Percentiles rank a stretch among this genome's conserved stretches.
Conservation (phyloP, 1,284 basidiomycete species). For the Heterobasidion irregulare region DNA sequence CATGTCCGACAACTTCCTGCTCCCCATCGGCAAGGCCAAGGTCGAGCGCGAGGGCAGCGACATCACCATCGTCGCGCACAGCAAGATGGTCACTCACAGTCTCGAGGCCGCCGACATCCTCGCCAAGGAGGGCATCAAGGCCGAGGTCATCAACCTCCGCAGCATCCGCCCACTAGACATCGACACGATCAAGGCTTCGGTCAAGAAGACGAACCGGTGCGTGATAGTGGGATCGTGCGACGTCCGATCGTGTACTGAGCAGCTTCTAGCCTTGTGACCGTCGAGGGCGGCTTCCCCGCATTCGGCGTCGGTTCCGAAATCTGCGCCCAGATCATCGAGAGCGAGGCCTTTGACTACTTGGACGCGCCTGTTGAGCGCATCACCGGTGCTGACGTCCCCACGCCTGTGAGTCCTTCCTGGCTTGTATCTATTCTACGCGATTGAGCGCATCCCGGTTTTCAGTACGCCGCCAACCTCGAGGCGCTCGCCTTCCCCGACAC, state of each 20-base stretch:
- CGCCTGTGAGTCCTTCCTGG: slow-evolving; percentile 61
- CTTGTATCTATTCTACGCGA: background rate
- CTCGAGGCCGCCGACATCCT: slow-evolving; percentile 90
- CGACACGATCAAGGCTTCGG: slow-evolving; percentile 89
- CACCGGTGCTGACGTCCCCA: slow-evolving; percentile 95
- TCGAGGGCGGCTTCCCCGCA: slow-evolving; percentile 97
- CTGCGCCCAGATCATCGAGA: slow-evolving; percentile 93
- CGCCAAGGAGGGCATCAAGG: slow-evolving; percentile 94
- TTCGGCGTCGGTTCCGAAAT: slow-evolving; percentile 99
- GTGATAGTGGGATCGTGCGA: slow-evolving; percentile 5
- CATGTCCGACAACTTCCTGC: slow-evolving; percentile 89
- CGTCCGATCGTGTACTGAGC: background rate
- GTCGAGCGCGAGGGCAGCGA: slow-evolving; percentile 91
- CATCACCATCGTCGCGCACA: slow-evolving; percentile 95
- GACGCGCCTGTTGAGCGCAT: slow-evolving; percentile 97
- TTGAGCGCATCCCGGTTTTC: slow-evolving; percentile 6
- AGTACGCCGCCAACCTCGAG: slow-evolving; percentile 91
- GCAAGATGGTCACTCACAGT: slow-evolving; percentile 90
- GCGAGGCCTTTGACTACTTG: slow-evolving; percentile 93
- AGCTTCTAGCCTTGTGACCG: slow-evolving; percentile 68
- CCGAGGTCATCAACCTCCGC: slow-evolving; percentile 97
- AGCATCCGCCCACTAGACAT: slow-evolving; percentile 95
- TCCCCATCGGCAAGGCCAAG: slow-evolving; percentile 98
- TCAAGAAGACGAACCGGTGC: slow-evolving; percentile 97
- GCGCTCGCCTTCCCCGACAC: slow-evolving; percentile 88